Percentiles rank a stretch among this genome's conserved stretches.
phyloP scores from a whole-genome alignment of 345 rosid species.

The Ailanthus altissimus region DNA sequence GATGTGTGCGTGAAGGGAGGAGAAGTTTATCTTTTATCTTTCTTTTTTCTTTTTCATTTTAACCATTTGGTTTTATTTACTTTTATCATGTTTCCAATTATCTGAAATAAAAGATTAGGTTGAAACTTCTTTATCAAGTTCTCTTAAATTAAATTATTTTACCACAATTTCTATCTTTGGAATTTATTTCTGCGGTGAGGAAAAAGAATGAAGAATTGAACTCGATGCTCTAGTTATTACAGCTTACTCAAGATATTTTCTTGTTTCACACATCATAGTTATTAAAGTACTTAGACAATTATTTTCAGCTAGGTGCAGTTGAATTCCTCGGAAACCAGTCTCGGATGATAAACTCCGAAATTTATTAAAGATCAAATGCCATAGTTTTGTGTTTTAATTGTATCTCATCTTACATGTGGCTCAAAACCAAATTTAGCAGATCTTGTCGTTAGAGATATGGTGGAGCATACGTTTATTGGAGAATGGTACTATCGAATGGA shows the following conservation, averaged over 20 bases:
- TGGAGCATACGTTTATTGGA: conserved; percentile 77
- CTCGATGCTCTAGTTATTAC: neutral
- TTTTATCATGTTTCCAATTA: neutral
- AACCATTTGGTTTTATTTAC: neutral
- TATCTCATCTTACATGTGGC: conserved; percentile 54
- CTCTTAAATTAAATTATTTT: neutral
- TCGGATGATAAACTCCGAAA: conserved; percentile 78
- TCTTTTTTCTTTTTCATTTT: neutral
- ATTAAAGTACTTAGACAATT: conserved; percentile 27
- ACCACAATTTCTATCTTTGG: neutral
- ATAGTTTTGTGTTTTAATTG: too few relatives aligned
- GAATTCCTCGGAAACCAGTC: conserved; percentile 90
- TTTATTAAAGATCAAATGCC: too few relatives aligned
- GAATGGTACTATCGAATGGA: conserved; percentile 88
- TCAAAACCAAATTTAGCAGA: conserved; percentile 84
- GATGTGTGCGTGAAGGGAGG: neutral
- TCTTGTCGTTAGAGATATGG: conserved; percentile 91
- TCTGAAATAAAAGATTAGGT: neutral
- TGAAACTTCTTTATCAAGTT: neutral
- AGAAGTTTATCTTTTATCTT: neutral
- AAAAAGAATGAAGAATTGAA: neutral
- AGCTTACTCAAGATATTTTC: neutral
- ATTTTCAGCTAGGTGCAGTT: conserved; percentile 90
- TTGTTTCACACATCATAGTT: neutral
- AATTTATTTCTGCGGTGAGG: neutral